A percentile compares a stretch with the other conserved stretches of the same genome.
These are phyloP conservation scores for Babesia bigemina DNA, from an alignment of 169 alveolate genomes.

Conservation along the genomic window DNA sequence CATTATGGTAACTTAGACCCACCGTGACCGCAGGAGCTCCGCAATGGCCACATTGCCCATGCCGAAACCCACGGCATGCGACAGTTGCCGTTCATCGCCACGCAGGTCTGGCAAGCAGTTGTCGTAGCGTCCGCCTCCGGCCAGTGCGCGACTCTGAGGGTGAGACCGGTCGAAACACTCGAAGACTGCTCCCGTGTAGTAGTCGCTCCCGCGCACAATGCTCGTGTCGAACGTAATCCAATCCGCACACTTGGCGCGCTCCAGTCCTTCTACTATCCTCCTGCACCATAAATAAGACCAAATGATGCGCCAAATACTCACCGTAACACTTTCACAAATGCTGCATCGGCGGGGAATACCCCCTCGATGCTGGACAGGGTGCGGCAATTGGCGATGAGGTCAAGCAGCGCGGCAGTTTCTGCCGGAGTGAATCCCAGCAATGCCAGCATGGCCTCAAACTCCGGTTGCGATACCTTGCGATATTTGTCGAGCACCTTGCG, in stretches of 20 bases:
- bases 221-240: constrained; percentile 62
- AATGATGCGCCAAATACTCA: not conserved
- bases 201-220: constrained; percentile 66
- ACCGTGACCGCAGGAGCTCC: constrained; percentile 40
- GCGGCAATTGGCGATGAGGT: constrained; percentile 10
- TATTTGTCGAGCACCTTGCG: constrained; percentile 61
- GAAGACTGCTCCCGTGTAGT: constrained; percentile 62
- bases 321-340: constrained; percentile 21
- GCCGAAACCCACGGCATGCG: constrained; percentile 62
- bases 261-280: constrained; percentile 15
- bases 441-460: not conserved
- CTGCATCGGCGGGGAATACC: constrained; percentile 13
- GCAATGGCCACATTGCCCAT: constrained; percentile 64
- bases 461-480: constrained; percentile 30
- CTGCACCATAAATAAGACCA: not conserved
- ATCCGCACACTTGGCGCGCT: constrained; percentile 23
- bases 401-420: constrained; percentile 16
- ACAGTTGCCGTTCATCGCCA: constrained; percentile 7
- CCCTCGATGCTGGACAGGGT: constrained; percentile 19
- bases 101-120: constrained; percentile 22
- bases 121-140: constrained; percentile 72
- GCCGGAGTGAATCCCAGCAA: constrained; percentile 31
- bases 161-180: constrained; percentile 60
- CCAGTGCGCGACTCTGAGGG: constrained; percentile 45
- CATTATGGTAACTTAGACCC: not conserved